These are phyloP conservation scores for Heritiera fomes DNA, from an alignment of 345 rosid genomes.

Conservation along the genomic window DNA sequence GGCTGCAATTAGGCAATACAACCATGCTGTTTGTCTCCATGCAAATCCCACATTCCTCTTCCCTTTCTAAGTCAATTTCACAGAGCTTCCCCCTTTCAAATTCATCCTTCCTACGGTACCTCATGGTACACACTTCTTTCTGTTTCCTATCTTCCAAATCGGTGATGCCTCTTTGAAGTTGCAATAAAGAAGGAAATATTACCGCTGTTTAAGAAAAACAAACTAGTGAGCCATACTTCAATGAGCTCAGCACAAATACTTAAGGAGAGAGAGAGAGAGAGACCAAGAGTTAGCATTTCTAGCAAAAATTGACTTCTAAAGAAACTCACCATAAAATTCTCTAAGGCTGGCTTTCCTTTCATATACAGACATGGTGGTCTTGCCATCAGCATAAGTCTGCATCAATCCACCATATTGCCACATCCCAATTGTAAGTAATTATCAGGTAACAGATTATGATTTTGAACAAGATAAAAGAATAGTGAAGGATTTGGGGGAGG, in stretches of 20 bases:
- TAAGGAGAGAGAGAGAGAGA: not conserved
- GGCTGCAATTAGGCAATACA: constrained; percentile 74
- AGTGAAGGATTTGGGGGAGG: not conserved
- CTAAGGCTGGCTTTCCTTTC: constrained; percentile 80
- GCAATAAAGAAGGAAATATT: constrained; percentile 73
- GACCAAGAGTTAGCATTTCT: not conserved
- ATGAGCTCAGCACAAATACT: not conserved
- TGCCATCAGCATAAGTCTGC: constrained; percentile 84
- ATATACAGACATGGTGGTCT: constrained; percentile 78
- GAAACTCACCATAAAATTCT: constrained; percentile 79
- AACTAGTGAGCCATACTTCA: not conserved
- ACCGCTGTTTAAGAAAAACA: constrained; percentile 42
- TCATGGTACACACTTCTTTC: constrained; percentile 44
- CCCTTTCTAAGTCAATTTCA: constrained; percentile 54
- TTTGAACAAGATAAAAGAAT: not conserved
- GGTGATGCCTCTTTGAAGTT: constrained; percentile 67
- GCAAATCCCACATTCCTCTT: constrained; percentile 84
- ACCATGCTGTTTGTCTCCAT: constrained; percentile 60
- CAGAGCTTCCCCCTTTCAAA: constrained; percentile 42
- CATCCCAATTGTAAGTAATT: not conserved
- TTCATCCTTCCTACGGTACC: constrained; percentile 59
- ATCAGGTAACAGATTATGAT: not conserved
- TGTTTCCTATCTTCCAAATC: constrained; percentile 73
- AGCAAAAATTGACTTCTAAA: not conserved
- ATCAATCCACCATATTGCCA: constrained; percentile 28